Base-by-base conservation (phyloP, 1,139 yeast genomes). In the Candida gigantensis region DNA sequence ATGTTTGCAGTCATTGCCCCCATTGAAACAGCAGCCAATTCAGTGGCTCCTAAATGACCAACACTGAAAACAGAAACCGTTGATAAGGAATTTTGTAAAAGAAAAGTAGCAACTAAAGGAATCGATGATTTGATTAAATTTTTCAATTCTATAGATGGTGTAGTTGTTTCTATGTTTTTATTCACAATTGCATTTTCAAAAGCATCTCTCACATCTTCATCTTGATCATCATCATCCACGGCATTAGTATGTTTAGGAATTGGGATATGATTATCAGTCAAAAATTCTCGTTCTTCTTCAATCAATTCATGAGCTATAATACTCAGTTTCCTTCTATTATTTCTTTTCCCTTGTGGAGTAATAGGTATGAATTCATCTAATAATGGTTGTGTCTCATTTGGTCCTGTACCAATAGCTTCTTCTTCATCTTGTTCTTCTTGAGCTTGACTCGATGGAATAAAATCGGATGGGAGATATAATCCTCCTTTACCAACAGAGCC, bases 1-100 rank as follows among this genome's bases (percentile, higher is more conserved):
- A 77, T 77, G 44, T 75, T 77, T 3, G 79, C 78, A 9, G 80
- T 74, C 82, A 77, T 77, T 3, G 80, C 70, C n/a, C 82, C 82
- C 65, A 77, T 66, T 2, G 79, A 72, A 13, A 77, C 81, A 3
- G 82, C 82, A 3, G 81, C 82, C 41, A 77, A 65, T 38, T 77
- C 81, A 18, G 73, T 68, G 1, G 80, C 74, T 6, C 82, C 81
- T 27, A 77, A 61, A 45, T 76, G 81, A 11, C 84, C 83, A 19
- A 78, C 82, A 14, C 74, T 69, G 46, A 78, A 73, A 6, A 78
- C 78, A 1, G 81, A 76, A 12, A 77, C 79, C 1, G 80, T 75
- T 7, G 80, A 72, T 14, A 78, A 57, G 1, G 83, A 77, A 45
- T 73, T 74, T 49, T 78, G 81, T 30, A 78, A 57, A 17, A 78